A percentile compares a stretch with the other conserved stretches of the same genome.
Evolutionary conservation across 2,329 filamentous ascomycete genomes (phyloP).

Genomic region (Trichoderma endophyticum): DNA sequence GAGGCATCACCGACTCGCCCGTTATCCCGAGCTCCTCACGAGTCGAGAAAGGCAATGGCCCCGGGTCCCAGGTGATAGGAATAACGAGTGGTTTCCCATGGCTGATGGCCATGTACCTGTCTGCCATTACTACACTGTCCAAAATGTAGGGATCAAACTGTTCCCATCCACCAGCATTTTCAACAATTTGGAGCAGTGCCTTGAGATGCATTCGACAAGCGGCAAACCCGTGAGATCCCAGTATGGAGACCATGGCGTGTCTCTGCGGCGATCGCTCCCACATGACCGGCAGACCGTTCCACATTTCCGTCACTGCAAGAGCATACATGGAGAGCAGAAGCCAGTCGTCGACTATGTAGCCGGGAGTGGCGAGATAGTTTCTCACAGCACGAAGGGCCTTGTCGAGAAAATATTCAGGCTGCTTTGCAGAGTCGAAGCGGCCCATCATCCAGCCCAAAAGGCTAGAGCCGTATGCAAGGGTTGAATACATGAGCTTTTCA

Average conservation of each 20-base stretch:
- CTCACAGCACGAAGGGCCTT: background rate
- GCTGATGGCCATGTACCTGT: background rate
- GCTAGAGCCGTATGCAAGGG: background rate
- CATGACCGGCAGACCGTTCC: background rate
- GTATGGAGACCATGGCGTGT: background rate
- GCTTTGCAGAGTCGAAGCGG: background rate
- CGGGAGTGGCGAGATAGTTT: background rate
- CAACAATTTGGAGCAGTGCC: background rate
- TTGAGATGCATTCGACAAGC: background rate
- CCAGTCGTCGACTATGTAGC: background rate
- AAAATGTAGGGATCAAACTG: background rate
- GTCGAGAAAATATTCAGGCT: background rate
- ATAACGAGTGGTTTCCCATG: background rate
- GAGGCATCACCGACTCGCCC: background rate
- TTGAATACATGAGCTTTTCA: constrained; percentile 4
- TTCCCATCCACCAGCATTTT: background rate
- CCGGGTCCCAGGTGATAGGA: background rate
- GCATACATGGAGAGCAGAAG: background rate
- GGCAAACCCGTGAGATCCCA: background rate
- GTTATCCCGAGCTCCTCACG: background rate
- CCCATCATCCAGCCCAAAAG: background rate
- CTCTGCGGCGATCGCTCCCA: background rate
- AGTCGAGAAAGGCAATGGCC: background rate
- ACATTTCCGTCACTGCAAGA: background rate
- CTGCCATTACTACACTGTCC: background rate